Base-by-base conservation (phyloP, 768 basidiomycete species). In the Ramaria sp. region DNA sequence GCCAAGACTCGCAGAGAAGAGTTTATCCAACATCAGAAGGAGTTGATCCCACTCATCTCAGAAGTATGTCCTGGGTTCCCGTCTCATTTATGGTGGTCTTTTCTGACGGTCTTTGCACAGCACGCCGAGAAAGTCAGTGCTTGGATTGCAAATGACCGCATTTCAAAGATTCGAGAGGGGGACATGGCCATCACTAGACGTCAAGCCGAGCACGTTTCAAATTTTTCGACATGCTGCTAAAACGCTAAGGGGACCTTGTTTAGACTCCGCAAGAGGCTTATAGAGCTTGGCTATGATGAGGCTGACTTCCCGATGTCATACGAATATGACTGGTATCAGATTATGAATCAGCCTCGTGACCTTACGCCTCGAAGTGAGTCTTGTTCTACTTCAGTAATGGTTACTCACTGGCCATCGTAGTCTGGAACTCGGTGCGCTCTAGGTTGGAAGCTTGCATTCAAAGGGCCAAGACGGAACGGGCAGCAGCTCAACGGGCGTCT, bases 351-450 rank as follows among this genome's bases (percentile, higher is more conserved):
- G 24, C 55, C 55, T 50, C 45, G 55, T 15, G 55, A 47, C 24
- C 55, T 57, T 50, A 57, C 55, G 5, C 31, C 55, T 37, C 24
- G 27, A 27, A 57, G 55, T 57, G 11, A 15, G 55, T 57, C 9
- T 37, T 48, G 33, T 34, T 50, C 20, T 30, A 5, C 20, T 13
- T 27, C 0, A 34, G 4, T 39, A 7, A 48, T 54, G 24, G 9
- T 10, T 37, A 39, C 20, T 24, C 7, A 24, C 4, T 41, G 34
- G 1, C 39, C 11, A 33, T 9, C 31, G 13, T 24, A 57, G 55
- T 57, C 20, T 57, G 55, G 55, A 24, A 6, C 22, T n/a, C 2
- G 7, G 31, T 50, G 15, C 55, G 46, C 20, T 46, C 55, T 15
- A 57, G 37, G 20, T 38, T 57, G 37, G 55, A 57, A 49, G 37